Base-by-base conservation (phyloP, 345 rosid genomes). In the Camelina neglecta region DNA sequence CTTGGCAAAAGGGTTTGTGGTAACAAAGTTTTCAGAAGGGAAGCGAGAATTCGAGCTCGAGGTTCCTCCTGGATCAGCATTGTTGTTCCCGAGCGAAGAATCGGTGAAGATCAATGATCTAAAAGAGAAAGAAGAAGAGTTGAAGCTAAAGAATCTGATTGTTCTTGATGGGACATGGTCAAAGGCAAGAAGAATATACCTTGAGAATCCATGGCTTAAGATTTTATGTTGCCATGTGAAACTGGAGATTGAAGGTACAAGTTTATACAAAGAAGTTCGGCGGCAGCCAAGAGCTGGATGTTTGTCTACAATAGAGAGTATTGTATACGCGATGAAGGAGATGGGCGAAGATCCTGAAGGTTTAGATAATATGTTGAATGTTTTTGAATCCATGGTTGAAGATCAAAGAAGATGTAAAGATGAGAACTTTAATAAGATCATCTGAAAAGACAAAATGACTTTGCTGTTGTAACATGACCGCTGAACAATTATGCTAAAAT, bases 161-260 rank as follows among this genome's bases (percentile, higher is more conserved):
- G 96, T 88, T 67, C 81, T 93, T 60, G 97, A 93, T 51, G 98
- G 96, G 68, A 93, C 97, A 0, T 91, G 94, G 98, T 68, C 86
- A 0, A 93, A 93, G 83, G 98, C 96, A 0, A 86, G 79, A 73
- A 86, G 94, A 61, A 82, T 91, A 80, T 91, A 88, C 72, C 77
- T 80, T 4, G 98, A 93, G 85, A 87, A 90, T 61, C 97, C 96
- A 13, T 91, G 98, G 98, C 79, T 93, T 81, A 89, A 83, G 85
- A 45, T 93, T 61, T 69, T 90, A 89, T 41, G 76, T 71, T 86
- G 88, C 0, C 98, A 93, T 74, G 65, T 91, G 79, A 89, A 83
- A 81, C 82, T 91, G 77, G 89, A 89, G 59, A 75, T 85, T 31
- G 87, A 84, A 48, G 81, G 71, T 60, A 62, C 55, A 62, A 91